Conservation (phyloP, 495 filamentous ascomycete species). For the Penicillium arizonense region DNA sequence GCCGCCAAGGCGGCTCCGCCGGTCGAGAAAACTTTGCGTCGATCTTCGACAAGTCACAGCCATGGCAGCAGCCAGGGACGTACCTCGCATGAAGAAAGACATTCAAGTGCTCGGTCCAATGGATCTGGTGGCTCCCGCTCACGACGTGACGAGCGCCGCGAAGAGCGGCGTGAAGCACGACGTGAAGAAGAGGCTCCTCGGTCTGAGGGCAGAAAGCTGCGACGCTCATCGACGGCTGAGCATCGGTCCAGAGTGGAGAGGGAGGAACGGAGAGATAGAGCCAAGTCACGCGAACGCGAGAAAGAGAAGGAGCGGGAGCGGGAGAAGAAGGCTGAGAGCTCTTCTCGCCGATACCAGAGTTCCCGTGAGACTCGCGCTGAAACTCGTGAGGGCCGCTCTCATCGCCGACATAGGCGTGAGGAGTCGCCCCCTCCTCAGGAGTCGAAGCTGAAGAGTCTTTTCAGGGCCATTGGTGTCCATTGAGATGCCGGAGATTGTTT, state of each 20-base stretch:
- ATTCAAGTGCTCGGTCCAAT: conserved; percentile 23
- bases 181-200: neutral
- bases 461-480: conserved; percentile 37
- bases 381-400: conserved; percentile 18
- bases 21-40: conserved; percentile 22
- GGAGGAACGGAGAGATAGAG: neutral
- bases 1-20: conserved; percentile 30
- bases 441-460: conserved; percentile 37
- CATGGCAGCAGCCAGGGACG: conserved; percentile 30
- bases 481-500: conserved; percentile 11
- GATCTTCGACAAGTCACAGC: conserved; percentile 31
- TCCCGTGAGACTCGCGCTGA: conserved; percentile 4
- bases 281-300: conserved; percentile 10
- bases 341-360: conserved; percentile 17
- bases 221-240: conserved; percentile 3
- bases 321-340: conserved; percentile 21
- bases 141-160: conserved; percentile 14
- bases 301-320: conserved; percentile 15
- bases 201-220: neutral
- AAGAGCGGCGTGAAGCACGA: conserved; percentile 2
- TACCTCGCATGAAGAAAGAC: conserved; percentile 25
- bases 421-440: conserved; percentile 30
- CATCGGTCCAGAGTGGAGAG: conserved; percentile 7
- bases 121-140: conserved; percentile 25
- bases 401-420: conserved; percentile 33